phyloP scores from a whole-genome alignment of 768 basidiomycete species.

The Cubamyces lactineus region DNA sequence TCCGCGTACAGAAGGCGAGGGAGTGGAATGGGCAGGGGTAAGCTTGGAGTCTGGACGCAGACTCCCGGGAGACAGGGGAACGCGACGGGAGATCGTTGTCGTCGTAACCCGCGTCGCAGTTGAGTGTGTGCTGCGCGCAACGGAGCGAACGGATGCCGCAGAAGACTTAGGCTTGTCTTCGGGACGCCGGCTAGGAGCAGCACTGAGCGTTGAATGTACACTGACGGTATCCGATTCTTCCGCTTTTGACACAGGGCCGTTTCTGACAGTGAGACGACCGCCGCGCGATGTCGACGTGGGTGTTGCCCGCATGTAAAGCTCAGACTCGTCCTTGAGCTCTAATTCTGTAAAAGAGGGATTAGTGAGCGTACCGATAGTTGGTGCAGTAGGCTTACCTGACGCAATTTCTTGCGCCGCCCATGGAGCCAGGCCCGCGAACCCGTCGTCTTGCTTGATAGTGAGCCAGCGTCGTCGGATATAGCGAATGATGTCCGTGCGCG shows the following conservation, averaged over 20 bases:
- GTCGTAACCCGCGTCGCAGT: slow-evolving; percentile 37
- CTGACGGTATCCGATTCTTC: slow-evolving; percentile 45
- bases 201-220: slow-evolving; percentile 52
- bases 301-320: slow-evolving; percentile 59
- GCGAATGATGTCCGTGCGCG: slow-evolving; percentile 62
- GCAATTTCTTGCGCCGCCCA: slow-evolving; percentile 91
- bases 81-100: slow-evolving; percentile 31
- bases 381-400: slow-evolving; percentile 55
- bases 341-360: slow-evolving; percentile 56
- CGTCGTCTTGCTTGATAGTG: slow-evolving; percentile 70
- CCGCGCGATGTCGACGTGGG: slow-evolving; percentile 27
- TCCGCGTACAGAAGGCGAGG: slow-evolving; percentile 24
- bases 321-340: slow-evolving; percentile 72
- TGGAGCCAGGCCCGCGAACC: slow-evolving; percentile 79
- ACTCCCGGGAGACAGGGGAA: slow-evolving; percentile 27
- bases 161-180: slow-evolving; percentile 36
- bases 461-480: slow-evolving; percentile 85
- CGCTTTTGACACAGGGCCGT: slow-evolving; percentile 23
- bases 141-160: slow-evolving; percentile 48
- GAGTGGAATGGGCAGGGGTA: slow-evolving; percentile 48
- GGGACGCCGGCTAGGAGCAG: slow-evolving; percentile 41
- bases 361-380: neutral
- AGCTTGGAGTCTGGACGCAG: slow-evolving; percentile 70
- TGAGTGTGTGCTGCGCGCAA: slow-evolving; percentile 46
- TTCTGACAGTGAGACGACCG: slow-evolving; percentile 26